Evolutionary conservation across 495 filamentous ascomycete genomes (phyloP).

Genomic region (Talaromyces proteolyticus): DNA sequence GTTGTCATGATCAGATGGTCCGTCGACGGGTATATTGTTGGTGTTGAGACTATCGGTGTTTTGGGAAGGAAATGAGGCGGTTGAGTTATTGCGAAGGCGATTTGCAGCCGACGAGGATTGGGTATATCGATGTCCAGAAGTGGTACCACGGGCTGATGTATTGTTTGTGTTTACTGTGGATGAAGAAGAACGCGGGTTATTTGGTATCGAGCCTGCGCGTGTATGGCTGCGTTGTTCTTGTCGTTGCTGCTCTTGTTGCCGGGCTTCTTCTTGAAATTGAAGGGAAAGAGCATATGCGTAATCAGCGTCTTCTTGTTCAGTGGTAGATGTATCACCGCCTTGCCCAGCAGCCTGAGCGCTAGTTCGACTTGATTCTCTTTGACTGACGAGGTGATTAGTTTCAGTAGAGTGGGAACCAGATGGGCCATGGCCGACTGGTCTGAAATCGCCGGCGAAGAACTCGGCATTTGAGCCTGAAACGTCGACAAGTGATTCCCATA

Average conservation of each 20-base stretch:
- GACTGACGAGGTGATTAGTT: slow-evolving; percentile 14
- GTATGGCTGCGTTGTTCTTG: background rate
- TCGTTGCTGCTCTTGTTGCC: slow-evolving; percentile 14
- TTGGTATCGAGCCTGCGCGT: background rate
- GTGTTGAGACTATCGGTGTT: slow-evolving; percentile 22
- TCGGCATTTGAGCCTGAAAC: slow-evolving; percentile 77
- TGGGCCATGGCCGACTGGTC: slow-evolving; percentile 59
- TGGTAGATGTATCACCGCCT: no score
- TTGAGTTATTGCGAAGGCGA: slow-evolving; percentile 8
- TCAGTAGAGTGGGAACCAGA: slow-evolving; percentile 9
- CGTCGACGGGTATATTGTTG: slow-evolving; percentile 18
- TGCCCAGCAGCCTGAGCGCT: no score
- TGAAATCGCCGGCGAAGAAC: slow-evolving; percentile 88
- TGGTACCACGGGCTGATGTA: background rate
- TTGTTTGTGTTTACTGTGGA: background rate
- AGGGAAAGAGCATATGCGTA: slow-evolving; percentile 42
- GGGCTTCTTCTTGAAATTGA: slow-evolving; percentile 40
- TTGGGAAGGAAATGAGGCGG: slow-evolving; percentile 7
- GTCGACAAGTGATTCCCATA: slow-evolving; percentile 92
- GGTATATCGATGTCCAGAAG: background rate
- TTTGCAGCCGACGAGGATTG: slow-evolving; percentile 11
- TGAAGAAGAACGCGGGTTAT: background rate
- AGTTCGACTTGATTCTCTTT: slow-evolving; percentile 22
- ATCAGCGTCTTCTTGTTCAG: slow-evolving; percentile 43
- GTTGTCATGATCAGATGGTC: slow-evolving; percentile 29